Evolutionary conservation across 2,329 filamentous ascomycete genomes (phyloP).

Genomic region (Beauveria varroae): DNA sequence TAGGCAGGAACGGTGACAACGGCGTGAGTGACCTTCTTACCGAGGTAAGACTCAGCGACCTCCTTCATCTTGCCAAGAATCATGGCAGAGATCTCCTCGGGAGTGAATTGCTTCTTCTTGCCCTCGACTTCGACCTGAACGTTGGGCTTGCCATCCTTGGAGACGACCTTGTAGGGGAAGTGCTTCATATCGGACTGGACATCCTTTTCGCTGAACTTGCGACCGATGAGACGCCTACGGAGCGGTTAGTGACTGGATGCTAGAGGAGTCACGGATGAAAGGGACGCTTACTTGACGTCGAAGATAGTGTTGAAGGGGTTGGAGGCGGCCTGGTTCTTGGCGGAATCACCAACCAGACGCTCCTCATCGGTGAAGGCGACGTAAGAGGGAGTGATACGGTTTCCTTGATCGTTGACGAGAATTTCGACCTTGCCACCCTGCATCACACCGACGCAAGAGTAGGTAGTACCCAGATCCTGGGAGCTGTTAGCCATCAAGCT

Average conservation of each 20-base stretch:
- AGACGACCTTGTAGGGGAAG: constrained; percentile 91
- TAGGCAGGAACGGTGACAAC: constrained; percentile 94
- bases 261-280: neutral
- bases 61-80: constrained; percentile 81
- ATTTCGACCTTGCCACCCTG: constrained; percentile 93
- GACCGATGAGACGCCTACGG: constrained; percentile 70
- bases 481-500: constrained; percentile 16
- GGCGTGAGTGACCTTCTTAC: constrained; percentile 77
- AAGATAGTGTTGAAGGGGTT: constrained; percentile 73
- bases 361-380: constrained; percentile 97
- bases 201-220: constrained; percentile 76
- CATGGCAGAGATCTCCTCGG: constrained; percentile 76
- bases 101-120: constrained; percentile 64
- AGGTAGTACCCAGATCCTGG: constrained; percentile 78
- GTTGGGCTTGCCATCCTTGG: constrained; percentile 83
- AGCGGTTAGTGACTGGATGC: constrained; percentile 15
- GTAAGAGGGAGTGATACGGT: constrained; percentile 92
- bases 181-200: constrained; percentile 94
- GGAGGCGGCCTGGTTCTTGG: constrained; percentile 86
- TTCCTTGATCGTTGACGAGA: constrained; percentile 92
- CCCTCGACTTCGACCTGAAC: constrained; percentile 67
- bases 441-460: constrained; percentile 91
- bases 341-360: constrained; percentile 92
- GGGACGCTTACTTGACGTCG: constrained; percentile 67
- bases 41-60: constrained; percentile 69